Conservation (phyloP, 257 asterid genomes). For the Henckelia pumila region DNA sequence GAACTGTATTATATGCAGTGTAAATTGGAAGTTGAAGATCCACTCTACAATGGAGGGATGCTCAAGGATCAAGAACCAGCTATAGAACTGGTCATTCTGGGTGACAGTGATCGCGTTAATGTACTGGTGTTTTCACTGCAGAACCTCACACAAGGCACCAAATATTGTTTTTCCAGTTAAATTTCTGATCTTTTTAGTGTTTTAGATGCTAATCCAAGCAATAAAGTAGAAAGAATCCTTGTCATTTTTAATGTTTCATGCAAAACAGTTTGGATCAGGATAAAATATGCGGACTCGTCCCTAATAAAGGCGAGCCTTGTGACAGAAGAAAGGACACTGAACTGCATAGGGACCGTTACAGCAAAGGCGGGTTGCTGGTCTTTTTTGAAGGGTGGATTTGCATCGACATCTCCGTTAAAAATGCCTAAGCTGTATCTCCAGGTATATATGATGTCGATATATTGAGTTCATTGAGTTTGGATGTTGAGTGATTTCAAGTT, state of each 20-base stretch:
- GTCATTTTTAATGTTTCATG: neutral
- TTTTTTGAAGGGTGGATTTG: constrained; percentile 53
- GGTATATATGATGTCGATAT: constrained; percentile 23
- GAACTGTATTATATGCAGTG: constrained; percentile 30
- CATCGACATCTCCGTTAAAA: constrained; percentile 27
- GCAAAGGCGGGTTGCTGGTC: constrained; percentile 50
- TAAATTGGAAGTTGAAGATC: constrained; percentile 38
- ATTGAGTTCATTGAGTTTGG: neutral
- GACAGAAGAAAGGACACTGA: constrained; percentile 23
- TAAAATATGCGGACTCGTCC: constrained; percentile 28
- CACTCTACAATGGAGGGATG: constrained; percentile 51
- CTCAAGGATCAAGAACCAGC: constrained; percentile 33
- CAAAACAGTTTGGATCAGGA: constrained; percentile 46
- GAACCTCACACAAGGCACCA: constrained; percentile 35
- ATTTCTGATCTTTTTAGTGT: neutral
- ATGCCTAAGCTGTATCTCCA: constrained; percentile 33
- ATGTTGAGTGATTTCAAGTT: neutral
- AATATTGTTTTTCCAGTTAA: constrained; percentile 48
- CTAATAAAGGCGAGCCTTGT: constrained; percentile 34
- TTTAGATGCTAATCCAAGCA: neutral
- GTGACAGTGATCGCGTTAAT: constrained; percentile 26
- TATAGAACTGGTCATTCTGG: constrained; percentile 12
- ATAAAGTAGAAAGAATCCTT: neutral
- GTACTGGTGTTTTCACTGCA: constrained; percentile 33
- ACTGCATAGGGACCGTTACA: constrained; percentile 43